Evolutionary conservation across 305 asterid genomes (phyloP).

Genomic region (Plantago coronopus): DNA sequence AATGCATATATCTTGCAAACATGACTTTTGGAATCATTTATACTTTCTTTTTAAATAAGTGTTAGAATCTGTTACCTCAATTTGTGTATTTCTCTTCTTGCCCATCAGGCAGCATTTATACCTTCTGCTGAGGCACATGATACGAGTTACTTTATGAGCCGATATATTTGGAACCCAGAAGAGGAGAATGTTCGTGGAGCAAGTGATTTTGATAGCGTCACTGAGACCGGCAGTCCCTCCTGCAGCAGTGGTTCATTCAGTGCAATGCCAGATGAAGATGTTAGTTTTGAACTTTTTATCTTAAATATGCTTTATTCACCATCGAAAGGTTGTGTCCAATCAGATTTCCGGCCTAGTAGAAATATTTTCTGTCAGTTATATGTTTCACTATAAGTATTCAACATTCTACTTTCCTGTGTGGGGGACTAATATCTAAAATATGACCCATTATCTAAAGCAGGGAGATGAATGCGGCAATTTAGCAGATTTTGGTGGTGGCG

Average conservation of each 20-base stretch:
- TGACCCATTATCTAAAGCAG: slow-evolving; percentile 39
- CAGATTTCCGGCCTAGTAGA: neutral
- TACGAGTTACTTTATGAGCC: slow-evolving; percentile 97
- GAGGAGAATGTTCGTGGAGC: slow-evolving; percentile 67
- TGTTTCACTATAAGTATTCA: slow-evolving; percentile 7
- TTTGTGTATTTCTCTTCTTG: slow-evolving; percentile 19
- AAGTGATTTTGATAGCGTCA: slow-evolving; percentile 75
- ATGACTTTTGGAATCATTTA: neutral
- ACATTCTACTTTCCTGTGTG: slow-evolving; percentile 9
- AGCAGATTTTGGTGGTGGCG: slow-evolving; percentile 58
- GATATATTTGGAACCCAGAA: slow-evolving; percentile 92
- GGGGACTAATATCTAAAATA: slow-evolving; percentile 20
- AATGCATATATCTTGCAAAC: slow-evolving; percentile 1
- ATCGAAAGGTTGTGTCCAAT: neutral
- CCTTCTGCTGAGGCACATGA: slow-evolving; percentile 83
- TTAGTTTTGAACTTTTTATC: slow-evolving; percentile 31
- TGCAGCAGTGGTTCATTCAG: slow-evolving; percentile 77
- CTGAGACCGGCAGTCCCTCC: slow-evolving; percentile 69
- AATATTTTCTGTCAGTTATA: neutral
- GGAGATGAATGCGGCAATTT: slow-evolving; percentile 79
- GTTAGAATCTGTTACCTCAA: slow-evolving; percentile 14
- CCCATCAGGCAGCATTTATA: slow-evolving; percentile 79
- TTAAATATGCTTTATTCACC: slow-evolving; percentile 1
- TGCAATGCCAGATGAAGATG: slow-evolving; percentile 80
- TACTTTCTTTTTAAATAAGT: neutral